Percentiles rank a stretch among this genome's conserved stretches.
Conservation (phyloP, 2,329 filamentous ascomycete genomes). For the Blastomyces gilchristii region DNA sequence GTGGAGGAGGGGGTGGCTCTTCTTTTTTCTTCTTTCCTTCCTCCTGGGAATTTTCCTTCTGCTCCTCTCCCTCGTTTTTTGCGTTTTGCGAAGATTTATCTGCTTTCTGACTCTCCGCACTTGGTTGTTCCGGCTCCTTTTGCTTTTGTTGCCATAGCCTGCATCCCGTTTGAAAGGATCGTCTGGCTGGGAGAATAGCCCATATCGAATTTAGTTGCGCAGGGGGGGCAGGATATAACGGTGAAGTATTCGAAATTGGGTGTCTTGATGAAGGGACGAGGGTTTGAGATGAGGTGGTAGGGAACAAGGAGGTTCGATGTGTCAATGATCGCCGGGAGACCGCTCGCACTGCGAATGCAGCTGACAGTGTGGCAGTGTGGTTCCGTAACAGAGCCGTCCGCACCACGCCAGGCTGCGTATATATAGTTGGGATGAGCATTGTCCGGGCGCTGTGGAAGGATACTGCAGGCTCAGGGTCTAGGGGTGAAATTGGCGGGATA, state of each 20-base stretch:
- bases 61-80: constrained; percentile 35
- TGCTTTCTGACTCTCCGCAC: constrained; percentile 28
- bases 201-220: constrained; percentile 28
- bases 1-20: constrained; percentile 69
- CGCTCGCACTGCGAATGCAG: constrained; percentile 21
- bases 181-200: constrained; percentile 27
- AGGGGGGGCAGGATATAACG: constrained; percentile 30
- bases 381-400: constrained; percentile 31
- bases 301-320: constrained; percentile 22
- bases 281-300: constrained; percentile 24
- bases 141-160: constrained; percentile 28
- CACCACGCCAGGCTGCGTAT: constrained; percentile 26
- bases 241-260: constrained; percentile 26
- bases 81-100: constrained; percentile 37
- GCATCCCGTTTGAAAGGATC: constrained; percentile 30
- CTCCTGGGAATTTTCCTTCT: constrained; percentile 35
- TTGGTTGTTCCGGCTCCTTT: constrained; percentile 35
- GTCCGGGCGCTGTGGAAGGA: constrained; percentile 18
- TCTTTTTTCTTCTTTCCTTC: constrained; percentile 51
- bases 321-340: constrained; percentile 27
- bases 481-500: constrained; percentile 7
- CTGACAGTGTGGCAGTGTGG: constrained; percentile 25
- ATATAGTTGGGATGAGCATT: constrained; percentile 32
- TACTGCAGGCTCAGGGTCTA: not conserved
- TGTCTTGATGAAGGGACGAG: constrained; percentile 26